Evolutionary conservation across 2,329 filamentous ascomycete species (phyloP), one percentile per base, ranked within the genome.

Genomic region (Akanthomyces lecanii): DNA sequence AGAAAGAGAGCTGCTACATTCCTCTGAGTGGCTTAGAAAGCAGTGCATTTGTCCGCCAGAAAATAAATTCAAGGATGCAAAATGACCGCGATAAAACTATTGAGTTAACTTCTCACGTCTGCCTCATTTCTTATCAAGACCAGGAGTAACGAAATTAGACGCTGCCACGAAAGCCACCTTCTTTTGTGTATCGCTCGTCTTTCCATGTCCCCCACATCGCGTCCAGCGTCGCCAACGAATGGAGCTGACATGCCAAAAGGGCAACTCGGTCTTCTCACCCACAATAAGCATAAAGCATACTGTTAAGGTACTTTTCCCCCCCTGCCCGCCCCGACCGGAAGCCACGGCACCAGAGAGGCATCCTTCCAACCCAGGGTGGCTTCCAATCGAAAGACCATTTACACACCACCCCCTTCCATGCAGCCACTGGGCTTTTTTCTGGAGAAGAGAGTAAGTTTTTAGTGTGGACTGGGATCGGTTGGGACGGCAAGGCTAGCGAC

Each of bases 271-370:
- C 45, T 38, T 30, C 40, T 45, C 36, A 21, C 58, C 58, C 58
- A 61, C 58, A 61, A 61, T 61, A 61, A 61, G 50, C 50, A 61
- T 61, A 61, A 61, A 61, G 50, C 58, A 61, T 53, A 61, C 58
- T 28, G 28, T 53, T 53, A 53, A 33, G 40, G 58, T 53, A 45
- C 28, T 53, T 52, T 21, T 47, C 6, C 28, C 58, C 36, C 38
- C 18, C 36, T 47, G 23, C 12, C 42, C 38, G n/a, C 38, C 30
- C 47, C 38, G 52, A 48, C 36, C 58, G 58, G 58, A 61, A 61
- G 48, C 56, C 58, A 54, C 58, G 58, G 58, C 58, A 61, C 18
- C 40, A 33, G 23, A 44, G 48, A 21, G 4, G 38, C 21, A 21
- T 38, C 30, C 55, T 42, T 51, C 11, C 45, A 12, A 42, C 33